These are phyloP conservation scores for Hemerocallis citrina DNA, from an alignment of 106 monocot genomes.

Conservation along the genomic window DNA sequence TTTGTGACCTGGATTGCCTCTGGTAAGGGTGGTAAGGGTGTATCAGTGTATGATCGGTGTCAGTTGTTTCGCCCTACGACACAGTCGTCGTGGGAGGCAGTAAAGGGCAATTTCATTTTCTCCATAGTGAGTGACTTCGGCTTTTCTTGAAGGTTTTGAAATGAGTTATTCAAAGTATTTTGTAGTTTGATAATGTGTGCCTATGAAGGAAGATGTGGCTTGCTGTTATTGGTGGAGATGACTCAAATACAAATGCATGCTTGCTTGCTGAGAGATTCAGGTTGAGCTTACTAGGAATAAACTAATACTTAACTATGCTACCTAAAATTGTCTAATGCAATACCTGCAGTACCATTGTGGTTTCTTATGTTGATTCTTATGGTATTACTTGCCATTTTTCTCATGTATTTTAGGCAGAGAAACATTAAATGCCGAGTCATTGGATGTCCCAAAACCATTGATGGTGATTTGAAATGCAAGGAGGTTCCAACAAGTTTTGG, in stretches of 20 bases:
- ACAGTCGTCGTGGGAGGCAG: too few relatives aligned
- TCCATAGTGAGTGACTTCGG: too few relatives aligned
- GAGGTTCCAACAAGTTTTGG: conserved; percentile 99
- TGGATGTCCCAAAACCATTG: conserved; percentile 98
- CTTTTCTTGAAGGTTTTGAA: too few relatives aligned
- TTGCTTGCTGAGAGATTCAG: conserved; percentile 91
- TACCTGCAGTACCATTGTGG: neutral
- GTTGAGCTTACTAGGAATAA: conserved; percentile 19
- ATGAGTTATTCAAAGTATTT: too few relatives aligned
- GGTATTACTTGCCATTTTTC: conserved; percentile 2
- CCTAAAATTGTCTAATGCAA: neutral
- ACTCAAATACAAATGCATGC: conserved; percentile 99
- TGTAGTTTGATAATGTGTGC: too few relatives aligned
- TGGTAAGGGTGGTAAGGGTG: too few relatives aligned
- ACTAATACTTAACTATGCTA: neutral
- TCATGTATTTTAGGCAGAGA: conserved; percentile 42
- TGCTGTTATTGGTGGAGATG: conserved; percentile 97
- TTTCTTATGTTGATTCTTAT: neutral
- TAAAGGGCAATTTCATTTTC: too few relatives aligned
- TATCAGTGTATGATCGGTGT: too few relatives aligned
- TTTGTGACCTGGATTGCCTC: too few relatives aligned
- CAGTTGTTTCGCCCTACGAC: too few relatives aligned
- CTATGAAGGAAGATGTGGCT: too few relatives aligned
- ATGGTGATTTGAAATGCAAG: conserved; percentile 95
- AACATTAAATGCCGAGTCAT: conserved; percentile 81